Conservation (phyloP, 352 stramenopile genomes). For the Peronosclerospora sorghi region DNA sequence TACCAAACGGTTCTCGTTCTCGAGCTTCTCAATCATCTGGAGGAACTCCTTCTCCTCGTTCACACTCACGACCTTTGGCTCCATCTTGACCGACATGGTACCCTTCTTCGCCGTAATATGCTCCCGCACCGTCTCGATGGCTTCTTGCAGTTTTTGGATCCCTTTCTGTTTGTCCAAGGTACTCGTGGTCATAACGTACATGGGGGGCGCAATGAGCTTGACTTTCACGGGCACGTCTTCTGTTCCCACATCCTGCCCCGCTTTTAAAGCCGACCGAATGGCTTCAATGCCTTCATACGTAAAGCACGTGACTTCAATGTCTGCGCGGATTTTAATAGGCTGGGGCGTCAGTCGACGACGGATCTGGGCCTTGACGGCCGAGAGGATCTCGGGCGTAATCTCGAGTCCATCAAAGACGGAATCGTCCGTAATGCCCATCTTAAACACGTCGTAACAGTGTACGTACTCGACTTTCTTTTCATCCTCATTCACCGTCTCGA, state of each 20-base stretch:
- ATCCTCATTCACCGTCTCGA: conserved; percentile 64
- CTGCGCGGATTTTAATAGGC: conserved; percentile 98
- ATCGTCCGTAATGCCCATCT: conserved; percentile 91
- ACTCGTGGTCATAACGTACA: conserved; percentile 99
- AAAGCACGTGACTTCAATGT: conserved; percentile 99
- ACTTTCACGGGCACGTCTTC: conserved; percentile 95
- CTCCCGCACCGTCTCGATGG: conserved; percentile 91
- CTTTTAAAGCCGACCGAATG: conserved; percentile 93
- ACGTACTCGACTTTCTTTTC: conserved; percentile 89
- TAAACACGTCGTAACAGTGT: conserved; percentile 99
- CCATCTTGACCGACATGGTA: conserved; percentile 96
- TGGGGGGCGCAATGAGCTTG: conserved; percentile 97
- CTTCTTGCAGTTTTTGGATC: conserved; percentile 92
- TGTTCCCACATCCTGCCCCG: conserved; percentile 70
- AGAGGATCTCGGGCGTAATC: conserved; percentile 74
- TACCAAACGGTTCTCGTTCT: conserved; percentile 97
- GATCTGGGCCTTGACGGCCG: conserved; percentile 94
- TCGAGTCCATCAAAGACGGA: conserved; percentile 86
- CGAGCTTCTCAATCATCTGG: conserved; percentile 98
- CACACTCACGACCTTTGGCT: conserved; percentile 96
- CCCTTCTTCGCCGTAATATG: conserved; percentile 94
- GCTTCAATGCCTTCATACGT: conserved; percentile 99
- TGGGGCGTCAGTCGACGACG: conserved; percentile 94
- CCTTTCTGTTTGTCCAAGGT: conserved; percentile 97
- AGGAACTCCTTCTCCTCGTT: conserved; percentile 98